Evolutionary conservation across 257 asterid genomes (phyloP), one percentile per base, ranked within the genome.

Genomic region (Datura wrightii): DNA sequence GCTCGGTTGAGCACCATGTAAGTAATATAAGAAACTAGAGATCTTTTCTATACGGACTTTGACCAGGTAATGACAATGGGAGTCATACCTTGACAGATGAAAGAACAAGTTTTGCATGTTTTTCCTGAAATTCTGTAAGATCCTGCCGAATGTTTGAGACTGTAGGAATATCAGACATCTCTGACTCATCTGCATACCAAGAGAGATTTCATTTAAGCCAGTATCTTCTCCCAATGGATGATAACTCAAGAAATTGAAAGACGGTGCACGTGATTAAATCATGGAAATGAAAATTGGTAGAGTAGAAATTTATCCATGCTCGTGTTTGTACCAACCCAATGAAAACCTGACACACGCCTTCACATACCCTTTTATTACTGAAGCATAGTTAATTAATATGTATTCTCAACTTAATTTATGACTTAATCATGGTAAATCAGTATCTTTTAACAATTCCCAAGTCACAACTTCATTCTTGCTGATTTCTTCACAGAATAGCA

Each of bases 71-170:
- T 72, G 48, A 63, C 72, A 84, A 60, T 44, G 82, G 52, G 48
- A 36, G 41, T 72, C 92, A 83, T 79, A 96, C 99, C 98, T 93
- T 93, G 85, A 96, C 97, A 50, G 95, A 90, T 78, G 89, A 85
- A 63, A 94, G 96, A 83, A 94, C 98, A 91, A 96, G 89, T 86
- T 94, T 96, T 37, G 99, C 99, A 87, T 94, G 98, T 82, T 14
- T 93, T 90, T 90, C 99, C 91, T 96, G 97, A 95, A 95, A 96
- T 89, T 93, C 94, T 56, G 97, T 92, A 83, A 96, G 98, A 91
- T 96, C 98, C 90, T 93, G 98, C 84, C 93, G 91, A 83, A 96
- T 90, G 90, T 94, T 94, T 84, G 99, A 90, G 86, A 93, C 89
- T 71, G 94, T 89, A 72, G 98, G 98, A 88, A 91, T 87, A 86